Evolutionary conservation across 306 rosid species (phyloP).

Genomic region (Cucurbita maxima): DNA sequence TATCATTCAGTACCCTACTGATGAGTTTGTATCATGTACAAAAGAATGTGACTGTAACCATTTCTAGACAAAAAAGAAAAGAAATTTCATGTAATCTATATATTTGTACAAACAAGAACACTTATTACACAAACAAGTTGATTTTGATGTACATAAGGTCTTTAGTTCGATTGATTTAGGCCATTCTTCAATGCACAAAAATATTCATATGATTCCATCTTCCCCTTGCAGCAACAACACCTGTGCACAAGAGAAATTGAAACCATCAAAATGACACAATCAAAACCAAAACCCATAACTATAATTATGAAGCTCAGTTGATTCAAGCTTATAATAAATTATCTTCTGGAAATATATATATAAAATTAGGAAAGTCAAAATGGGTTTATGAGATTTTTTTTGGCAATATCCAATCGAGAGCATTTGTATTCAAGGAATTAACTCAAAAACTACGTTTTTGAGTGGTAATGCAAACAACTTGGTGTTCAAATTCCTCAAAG

Average conservation of each 20-base stretch:
- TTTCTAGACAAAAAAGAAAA: constrained; percentile 10
- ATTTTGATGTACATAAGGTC: constrained; percentile 27
- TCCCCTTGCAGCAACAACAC: constrained; percentile 62
- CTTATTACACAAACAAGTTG: constrained; percentile 23
- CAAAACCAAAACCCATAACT: constrained; percentile 17
- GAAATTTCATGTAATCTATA: constrained; percentile 19
- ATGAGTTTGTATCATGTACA: constrained; percentile 7
- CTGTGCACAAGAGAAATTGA: constrained; percentile 64
- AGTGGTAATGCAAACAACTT: not conserved
- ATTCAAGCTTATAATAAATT: not conserved
- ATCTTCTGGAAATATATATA: not conserved
- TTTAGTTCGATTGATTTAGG: constrained; percentile 32
- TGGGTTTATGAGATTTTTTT: not conserved
- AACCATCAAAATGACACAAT: constrained; percentile 71
- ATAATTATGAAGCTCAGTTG: not conserved
- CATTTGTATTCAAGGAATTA: not conserved
- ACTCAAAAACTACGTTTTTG: not conserved
- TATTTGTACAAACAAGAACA: constrained; percentile 16
- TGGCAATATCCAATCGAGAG: not conserved
- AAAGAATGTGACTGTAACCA: constrained; percentile 1
- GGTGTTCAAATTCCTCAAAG: not conserved
- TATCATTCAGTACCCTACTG: not conserved
- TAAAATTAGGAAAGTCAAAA: not conserved
- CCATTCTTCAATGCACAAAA: constrained; percentile 69
- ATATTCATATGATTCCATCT: constrained; percentile 64